Evolutionary conservation across 2,329 filamentous ascomycete species (phyloP), one percentile per base, ranked within the genome.

Genomic region (Clarireedia hainanense): DNA sequence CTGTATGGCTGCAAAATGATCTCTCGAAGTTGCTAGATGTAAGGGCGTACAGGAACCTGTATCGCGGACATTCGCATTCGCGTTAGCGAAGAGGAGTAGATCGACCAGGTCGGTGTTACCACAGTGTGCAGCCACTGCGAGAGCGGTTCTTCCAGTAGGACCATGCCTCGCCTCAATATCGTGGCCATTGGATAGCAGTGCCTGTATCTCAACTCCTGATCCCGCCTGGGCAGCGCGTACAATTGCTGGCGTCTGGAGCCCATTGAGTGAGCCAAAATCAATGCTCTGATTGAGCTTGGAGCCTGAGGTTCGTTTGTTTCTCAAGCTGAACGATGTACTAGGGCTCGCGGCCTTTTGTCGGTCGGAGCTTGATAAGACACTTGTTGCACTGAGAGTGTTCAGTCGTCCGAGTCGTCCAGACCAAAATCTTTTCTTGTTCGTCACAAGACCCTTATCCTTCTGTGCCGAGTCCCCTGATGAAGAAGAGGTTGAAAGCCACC

Each of bases 401-500:
- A 53, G 7, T n/a, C 46, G 40, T 9, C 43, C 34, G 15, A 40
- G 43, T 27, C 43, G 20, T 39, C 10, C 30, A 0, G 51, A 10
- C 43, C 51, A 53, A 36, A 53, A 47, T 14, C 17, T 40, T 15
- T 53, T 47, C 34, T 34, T 53, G 5, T n/a, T 23, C 20, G 20
- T 14, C 37, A 4, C 26, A 26, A 12, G 7, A 4, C 4, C 17
- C 34, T 10, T 55, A 42, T 36, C 36, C 9, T 55, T 30, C 14
- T 34, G 24, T 17, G 20, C 42, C 9, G 45, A 55, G 23, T 50
- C 26, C 24, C 37, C 52, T 4, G 58, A 53, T 40, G 52, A 30
- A 48, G 50, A 47, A 10, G 45, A 54, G 2, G 26, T 37, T 6
- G 45, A 42, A 20, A 55, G 14, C 37, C 46, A 50, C 14, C 52